A percentile compares a stretch with the other conserved stretches of the same genome.
Conservation (phyloP, 306 rosid species). For the Morella rubra region DNA sequence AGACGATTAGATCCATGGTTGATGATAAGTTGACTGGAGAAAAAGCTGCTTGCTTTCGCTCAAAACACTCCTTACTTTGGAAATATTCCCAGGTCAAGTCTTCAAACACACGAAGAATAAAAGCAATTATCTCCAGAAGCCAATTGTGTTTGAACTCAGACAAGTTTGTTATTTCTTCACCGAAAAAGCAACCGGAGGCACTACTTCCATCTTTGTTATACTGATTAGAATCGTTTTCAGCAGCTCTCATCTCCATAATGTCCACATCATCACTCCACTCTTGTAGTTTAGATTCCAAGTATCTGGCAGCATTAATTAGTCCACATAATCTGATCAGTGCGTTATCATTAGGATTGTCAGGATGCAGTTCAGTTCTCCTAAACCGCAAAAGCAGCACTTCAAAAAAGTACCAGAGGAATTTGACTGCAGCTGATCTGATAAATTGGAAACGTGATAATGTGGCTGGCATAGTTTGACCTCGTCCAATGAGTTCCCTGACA, state of each 20-base stretch:
- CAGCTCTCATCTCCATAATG: conserved; percentile 67
- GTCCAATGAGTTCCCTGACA: conserved; percentile 62
- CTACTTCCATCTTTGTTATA: conserved; percentile 19
- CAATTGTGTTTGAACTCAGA: conserved; percentile 69
- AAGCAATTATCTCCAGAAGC: conserved; percentile 62
- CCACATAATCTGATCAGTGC: conserved; percentile 43
- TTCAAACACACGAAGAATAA: conserved; percentile 65
- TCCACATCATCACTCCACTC: conserved; percentile 67
- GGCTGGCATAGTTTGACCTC: conserved; percentile 61
- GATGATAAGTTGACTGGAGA: conserved; percentile 24
- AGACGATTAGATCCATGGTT: conserved; percentile 40
- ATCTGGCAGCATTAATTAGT: conserved; percentile 63
- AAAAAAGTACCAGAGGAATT: conserved; percentile 70
- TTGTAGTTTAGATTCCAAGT: conserved; percentile 53
- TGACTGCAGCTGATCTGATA: conserved; percentile 62
- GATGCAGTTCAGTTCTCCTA: conserved; percentile 45
- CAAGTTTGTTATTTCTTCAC: conserved; percentile 63
- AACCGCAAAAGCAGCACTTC: conserved; percentile 51
- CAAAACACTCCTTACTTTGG: conserved; percentile 37
- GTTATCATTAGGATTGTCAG: conserved; percentile 38
- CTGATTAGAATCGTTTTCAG: conserved; percentile 49
- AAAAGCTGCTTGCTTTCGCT: conserved; percentile 30
- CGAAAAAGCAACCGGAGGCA: conserved; percentile 41
- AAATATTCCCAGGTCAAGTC: conserved; percentile 58
- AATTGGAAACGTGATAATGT: conserved; percentile 40